Evolutionary conservation across 2,329 filamentous ascomycete genomes (phyloP), one percentile per base, ranked within the genome.

Genomic region (Calonectria fujianensis): DNA sequence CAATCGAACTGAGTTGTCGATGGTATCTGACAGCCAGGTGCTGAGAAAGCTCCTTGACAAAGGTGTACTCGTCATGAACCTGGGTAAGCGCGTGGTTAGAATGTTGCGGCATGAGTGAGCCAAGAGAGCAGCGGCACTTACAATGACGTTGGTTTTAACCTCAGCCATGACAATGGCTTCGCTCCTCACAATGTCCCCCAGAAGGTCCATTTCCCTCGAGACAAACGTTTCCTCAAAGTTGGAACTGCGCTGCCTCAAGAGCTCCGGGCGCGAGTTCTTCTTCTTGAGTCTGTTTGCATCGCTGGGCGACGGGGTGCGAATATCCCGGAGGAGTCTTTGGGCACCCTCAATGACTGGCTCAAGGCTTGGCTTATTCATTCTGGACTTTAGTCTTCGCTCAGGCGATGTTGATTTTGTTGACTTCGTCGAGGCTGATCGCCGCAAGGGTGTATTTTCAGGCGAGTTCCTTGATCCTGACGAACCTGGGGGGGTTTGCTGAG

Each of bases 11-110:
- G 72, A 95, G 90, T 3, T 94, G 92, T 35, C 94, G 91, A 74
- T 94, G 92, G 82, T 96, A 98, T 61, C 95, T 91, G 74, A 91
- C 89, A 2, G 95, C 94, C 20, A 98, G 88, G 75, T 93, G 91
- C 77, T 93, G 91, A 4, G 94, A 93, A 24, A 98, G 88, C 80
- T 94, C 92, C 14, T 92, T 94, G 65, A 96, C 92, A 77, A 97
- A 91, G 11, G 90, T 92, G 81, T 92, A 93, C 80, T 96, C 93
- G 82, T 96, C 94, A 77, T 93, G 90, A 80, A 96, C 91, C 92
- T 96, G 9, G 13, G n/a, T 16, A 10, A n/a, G 13, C 18, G 20
- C 57, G 27, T 29, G 16, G 39, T 65, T 18, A 50, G 61, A 65
- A 50, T 24, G 18, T 16, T 63, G 35, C 16, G 24, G 3, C 16